phyloP scores from a whole-genome alignment of 2,329 filamentous ascomycete genomes.

The Aspergillus sergii region DNA sequence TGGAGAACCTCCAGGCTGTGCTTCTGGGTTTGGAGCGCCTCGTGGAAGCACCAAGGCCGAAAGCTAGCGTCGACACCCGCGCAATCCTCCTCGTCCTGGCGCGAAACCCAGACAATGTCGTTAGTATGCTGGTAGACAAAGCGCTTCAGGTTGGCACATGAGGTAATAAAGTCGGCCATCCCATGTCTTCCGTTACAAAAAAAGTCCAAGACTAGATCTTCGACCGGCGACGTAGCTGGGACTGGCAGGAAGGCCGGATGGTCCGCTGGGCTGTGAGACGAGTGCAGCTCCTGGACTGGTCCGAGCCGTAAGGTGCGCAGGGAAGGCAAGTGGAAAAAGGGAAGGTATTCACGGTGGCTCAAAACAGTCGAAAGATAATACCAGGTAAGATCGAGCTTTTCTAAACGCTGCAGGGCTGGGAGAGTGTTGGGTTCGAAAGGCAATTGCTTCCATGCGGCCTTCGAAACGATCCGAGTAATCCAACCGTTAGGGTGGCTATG shows the following conservation, averaged over 20 bases:
- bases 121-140: slow-evolving; percentile 19
- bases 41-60: slow-evolving; percentile 10
- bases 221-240: background rate
- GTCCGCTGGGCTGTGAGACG: background rate
- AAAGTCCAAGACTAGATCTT: background rate
- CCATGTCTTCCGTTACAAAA: slow-evolving; percentile 3
- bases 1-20: slow-evolving; percentile 15
- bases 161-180: slow-evolving; percentile 13
- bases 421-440: background rate
- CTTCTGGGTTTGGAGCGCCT: slow-evolving; percentile 13
- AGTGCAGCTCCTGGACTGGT: background rate
- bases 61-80: background rate
- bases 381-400: background rate
- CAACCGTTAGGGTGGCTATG: background rate
- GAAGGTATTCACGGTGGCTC: background rate
- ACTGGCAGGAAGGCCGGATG: background rate
- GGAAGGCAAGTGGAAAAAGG: background rate
- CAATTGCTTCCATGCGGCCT: background rate
- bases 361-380: background rate
- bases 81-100: background rate
- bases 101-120: slow-evolving; percentile 1
- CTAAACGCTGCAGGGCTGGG: background rate
- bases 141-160: slow-evolving; percentile 17
- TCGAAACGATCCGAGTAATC: background rate
- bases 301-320: background rate